Base-by-base conservation (phyloP, 2,329 filamentous ascomycete genomes). In the Ascomycota sp. region DNA sequence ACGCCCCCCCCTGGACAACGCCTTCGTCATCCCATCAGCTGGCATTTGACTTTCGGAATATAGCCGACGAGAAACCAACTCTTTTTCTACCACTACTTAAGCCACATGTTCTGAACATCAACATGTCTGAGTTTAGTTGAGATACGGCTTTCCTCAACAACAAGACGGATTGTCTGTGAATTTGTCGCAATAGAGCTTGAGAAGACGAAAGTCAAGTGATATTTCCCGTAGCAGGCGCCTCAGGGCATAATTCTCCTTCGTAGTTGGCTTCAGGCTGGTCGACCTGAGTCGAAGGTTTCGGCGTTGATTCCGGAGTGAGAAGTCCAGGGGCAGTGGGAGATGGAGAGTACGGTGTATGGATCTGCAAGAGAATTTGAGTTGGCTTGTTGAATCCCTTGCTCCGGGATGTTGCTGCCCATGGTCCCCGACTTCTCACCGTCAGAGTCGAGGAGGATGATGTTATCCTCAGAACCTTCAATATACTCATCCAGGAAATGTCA, bases 101-200 rank as follows among this genome's bases (percentile, higher is more conserved):
- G 20, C 32, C 23, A 33, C 21, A 33, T 29, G 22, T 31, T 28
- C 20, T 30, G 25, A 9, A 33, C 31, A 21, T 33, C 26, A 8
- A 33, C 32, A 23, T 33, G 29, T 11, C 29, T 11, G 9, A 33
- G 24, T n/a, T 28, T 17, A 7, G 32, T 30, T 8, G 11, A 17
- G n/a, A 33, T 33, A n/a, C 27, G 10, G 20, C 10, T 13, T 21
- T 29, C 27, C 7, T 29, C 27, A 4, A 29, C 27, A 3, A 32
- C 24, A 4, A 32, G 30, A 5, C 25, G 25, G 20, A 32, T 32
- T 5, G 30, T 28, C 25, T 32, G n/a, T 19, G 10, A 23, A 22
- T 13, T 32, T 32, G 25, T 32, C 24, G 13, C 26, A 32, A 11
- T 9, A 19, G 27, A 32, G 4, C 30, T 32, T 29, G 6, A 29